Evolutionary conservation across 75 land plant species (phyloP), one percentile per base, ranked within the genome.

Genomic region (Larix kaempferi): DNA sequence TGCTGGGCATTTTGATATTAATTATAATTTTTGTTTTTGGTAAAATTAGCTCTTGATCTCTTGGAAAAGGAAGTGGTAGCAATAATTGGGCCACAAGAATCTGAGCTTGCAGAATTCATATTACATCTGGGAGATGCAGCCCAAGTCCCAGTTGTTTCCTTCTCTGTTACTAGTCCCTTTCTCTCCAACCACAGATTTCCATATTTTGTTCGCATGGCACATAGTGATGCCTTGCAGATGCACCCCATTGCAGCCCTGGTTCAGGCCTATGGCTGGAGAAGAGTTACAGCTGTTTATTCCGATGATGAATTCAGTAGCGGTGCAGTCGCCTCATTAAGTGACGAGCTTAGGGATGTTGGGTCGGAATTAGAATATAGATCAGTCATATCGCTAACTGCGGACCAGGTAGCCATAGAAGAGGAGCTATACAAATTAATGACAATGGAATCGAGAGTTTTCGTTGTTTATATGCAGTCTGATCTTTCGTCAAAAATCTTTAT

Each of bases 31-130:
- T 29, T 29, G 33, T 29, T 29, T 29, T 29, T 29, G 33, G 33
- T 29, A 29, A 29, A 29, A 0, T 29, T 81, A 87, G 88, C 86
- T 27, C 75, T 87, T 73, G 82, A 81, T 21, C 67, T 87, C 29
- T 60, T 91, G 77, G 81, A 69, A 71, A 71, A 39, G 33, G 52
- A 84, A 54, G 88, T 86, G 73, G 60, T 81, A 57, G 88, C 88
- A 39, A 88, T 89, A n/a, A 81, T 88, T 4, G 92, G 94, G 44
- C 89, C 88, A 3, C 81, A 80, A 29, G 73, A 63, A 4, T 82
- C 88, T 17, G 64, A 26, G 0, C 75, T 77, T 4, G 54, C 88
- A 12, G 56, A 63, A 1, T 86, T 86, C 60, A 74, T 86, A 37
- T 72, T 67, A 15, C 56, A 80, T 44, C 66, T 86, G 64, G 84